Evolutionary conservation across 257 asterid species (phyloP), one percentile per base, ranked within the genome.

Genomic region (Nicotiana sylvestris): DNA sequence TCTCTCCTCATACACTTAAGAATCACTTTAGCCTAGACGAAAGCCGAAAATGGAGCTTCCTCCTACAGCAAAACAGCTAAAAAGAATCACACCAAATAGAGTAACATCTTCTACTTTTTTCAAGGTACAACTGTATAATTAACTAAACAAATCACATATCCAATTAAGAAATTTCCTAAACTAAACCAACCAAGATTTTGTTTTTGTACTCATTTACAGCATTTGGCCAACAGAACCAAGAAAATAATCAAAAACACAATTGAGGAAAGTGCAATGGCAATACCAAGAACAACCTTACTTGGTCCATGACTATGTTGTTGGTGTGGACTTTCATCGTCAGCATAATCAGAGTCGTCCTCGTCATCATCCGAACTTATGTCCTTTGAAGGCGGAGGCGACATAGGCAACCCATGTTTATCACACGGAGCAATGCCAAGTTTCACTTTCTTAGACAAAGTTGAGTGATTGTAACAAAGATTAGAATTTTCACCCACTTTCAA

Each of bases 381-480:
- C 88, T 90, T 92, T 0, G 97, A 85, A 30, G 98, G 87, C 27
- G 99, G 98, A 1, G 99, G 98, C 11, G 97, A 87, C 90, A 91
- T 1, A 0, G 99, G 98, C 86, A 91, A 60, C 15, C 99, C 99
- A 66, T 94, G 95, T 57, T 89, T 91, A 80, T 94, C 97, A 74
- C 98, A 96, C 6, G 89, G 91, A 18, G 98, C 92, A 68, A 96
- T 93, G 67, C 98, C 99, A n/a, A 96, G 93, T 92, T 94, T 96
- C 89, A 90, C 86, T 60, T 90, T 94, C 10, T 89, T 81, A 51
- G 94, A 89, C 85, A 90, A 82, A 57, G 74, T 85, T 0, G 98
- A 61, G 30, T 82, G 96, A 57, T 93, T 96, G 61, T 96, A 94
- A 76, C 99, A 96, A 25, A 96, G 95, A 85, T 91, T 88, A 2